Evolutionary conservation across 441 rosid species (phyloP), one percentile per base, ranked within the genome.

Genomic region (Populus hybrid): DNA sequence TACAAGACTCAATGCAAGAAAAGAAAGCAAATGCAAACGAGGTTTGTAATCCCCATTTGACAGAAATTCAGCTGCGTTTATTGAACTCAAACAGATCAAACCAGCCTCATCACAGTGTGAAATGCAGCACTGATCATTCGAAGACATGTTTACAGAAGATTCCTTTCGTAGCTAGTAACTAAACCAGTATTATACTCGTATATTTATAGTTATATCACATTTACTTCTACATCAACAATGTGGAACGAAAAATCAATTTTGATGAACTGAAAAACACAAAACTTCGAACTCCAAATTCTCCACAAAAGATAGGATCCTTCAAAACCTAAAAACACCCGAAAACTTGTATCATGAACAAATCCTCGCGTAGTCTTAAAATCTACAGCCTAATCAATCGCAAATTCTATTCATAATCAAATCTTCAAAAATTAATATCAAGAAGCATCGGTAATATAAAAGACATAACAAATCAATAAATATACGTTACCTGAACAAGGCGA

Each of bases 401-500:
- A 34, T 66, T 72, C 68, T 11, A 38, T 21, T 36, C 38, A 23
- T 30, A 8, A 70, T 70, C 63, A 70, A 84, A 53, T 6, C 61
- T 18, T 53, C 61, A 18, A n/a, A 53, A 28, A 28, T 28, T 28
- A 16, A 68, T 71, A 6, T 26, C 53, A 23, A 28, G 30, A 28
- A 69, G 32, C 26, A 64, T 40, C 30, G 3, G 28, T 66, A 69
- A 67, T 28, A 30, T 28, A 46, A 34, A 14, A 79, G 72, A 10
- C 42, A 75, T 26, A 35, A 16, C 57, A 66, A 78, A 12, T 10
- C 32, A 65, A 40, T 12, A n/a, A 26, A 65, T 36, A 24, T 0
- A 53, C 61, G 21, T 1, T 53, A 90, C 99, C 94, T 91, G 98
- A 18, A 95, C 98, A 32, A 89, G 85, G 74, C 90, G 95, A 80